These are phyloP conservation scores for Ustilago cynodontis DNA, from an alignment of 1,284 basidiomycete genomes.

Conservation along the genomic window DNA sequence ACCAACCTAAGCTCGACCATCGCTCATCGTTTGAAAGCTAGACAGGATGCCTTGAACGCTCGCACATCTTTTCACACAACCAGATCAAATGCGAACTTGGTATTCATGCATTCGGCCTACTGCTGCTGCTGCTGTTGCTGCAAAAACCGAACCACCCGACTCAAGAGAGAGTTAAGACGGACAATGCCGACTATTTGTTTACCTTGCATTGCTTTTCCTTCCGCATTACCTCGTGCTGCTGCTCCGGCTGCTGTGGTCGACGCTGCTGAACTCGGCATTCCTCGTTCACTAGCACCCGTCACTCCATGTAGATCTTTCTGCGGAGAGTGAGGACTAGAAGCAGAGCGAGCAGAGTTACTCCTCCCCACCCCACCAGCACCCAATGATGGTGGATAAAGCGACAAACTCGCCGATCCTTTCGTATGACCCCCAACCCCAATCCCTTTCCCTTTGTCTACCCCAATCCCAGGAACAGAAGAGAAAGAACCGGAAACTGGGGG, in stretches of 20 bases:
- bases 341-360: constrained; percentile 27
- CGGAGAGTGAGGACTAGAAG: neutral
- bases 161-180: constrained; percentile 47
- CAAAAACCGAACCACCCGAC: constrained; percentile 16
- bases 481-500: neutral
- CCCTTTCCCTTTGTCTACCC: too few species aligned
- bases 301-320: too few species aligned
- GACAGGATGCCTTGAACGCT: too few species aligned
- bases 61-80: too few species aligned
- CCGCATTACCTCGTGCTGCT: neutral
- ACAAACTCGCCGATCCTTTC: constrained; percentile 29
- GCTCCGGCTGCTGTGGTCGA: neutral
- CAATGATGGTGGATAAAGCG: constrained; percentile 13
- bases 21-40: too few species aligned
- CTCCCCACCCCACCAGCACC: neutral
- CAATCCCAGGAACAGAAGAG: too few species aligned
- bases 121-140: too few species aligned
- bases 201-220: constrained; percentile 20
- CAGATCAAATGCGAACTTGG: too few species aligned
- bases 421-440: constrained; percentile 10
- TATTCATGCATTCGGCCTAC: too few species aligned
- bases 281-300: neutral
- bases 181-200: constrained; percentile 34
- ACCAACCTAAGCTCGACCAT: too few species aligned
- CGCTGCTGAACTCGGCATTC: neutral